Evolutionary conservation across 371 early-diverging fungal genomes (phyloP), one percentile per base, ranked within the genome.

Genomic region (Smittium mucronatum): DNA sequence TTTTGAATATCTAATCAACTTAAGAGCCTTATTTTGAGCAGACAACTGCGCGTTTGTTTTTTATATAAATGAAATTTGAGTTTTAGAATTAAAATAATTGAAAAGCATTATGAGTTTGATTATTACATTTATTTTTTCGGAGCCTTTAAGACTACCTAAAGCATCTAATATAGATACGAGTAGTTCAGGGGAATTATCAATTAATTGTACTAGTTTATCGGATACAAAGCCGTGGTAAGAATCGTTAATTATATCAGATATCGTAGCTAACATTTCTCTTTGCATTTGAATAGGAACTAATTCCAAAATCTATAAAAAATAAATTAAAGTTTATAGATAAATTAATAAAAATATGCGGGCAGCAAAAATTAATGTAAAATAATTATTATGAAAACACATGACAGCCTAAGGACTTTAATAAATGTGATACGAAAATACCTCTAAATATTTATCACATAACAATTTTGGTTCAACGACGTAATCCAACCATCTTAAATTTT

Each of bases 401-500:
- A 57, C n/a, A n/a, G n/a, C n/a, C n/a, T n/a, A n/a, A n/a, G n/a
- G n/a, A n/a, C n/a, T n/a, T n/a, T n/a, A n/a, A 57, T 17, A 57
- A 57, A 57, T 57, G n/a, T 61, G 26, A 29, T 11, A 15, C 5
- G 15, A 17, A 29, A 11, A 33, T 65, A 67, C 67, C 67, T 91
- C 93, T 8, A 90, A 73, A 26, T 91, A 74, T 70, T 88, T 89
- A 28, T 81, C 80, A 0, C 87, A 77, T 47, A 92, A 76, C 21
- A 72, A 72, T 16, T 79, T 80, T 0, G 91, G 87, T 36, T 87
- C 82, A 0, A 85, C 82, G 33, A 91, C 82, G 68, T 91, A 84
- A 71, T 91, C 90, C 34, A 91, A 75, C 89, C 89, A 91, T 35
- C 89, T 80, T 58, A 92, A 69, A 70, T 92, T 91, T 58, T 89